Evolutionary conservation across 345 rosid species (phyloP), one percentile per base, ranked within the genome.

Genomic region (Rhodomyrtus tomentosa): DNA sequence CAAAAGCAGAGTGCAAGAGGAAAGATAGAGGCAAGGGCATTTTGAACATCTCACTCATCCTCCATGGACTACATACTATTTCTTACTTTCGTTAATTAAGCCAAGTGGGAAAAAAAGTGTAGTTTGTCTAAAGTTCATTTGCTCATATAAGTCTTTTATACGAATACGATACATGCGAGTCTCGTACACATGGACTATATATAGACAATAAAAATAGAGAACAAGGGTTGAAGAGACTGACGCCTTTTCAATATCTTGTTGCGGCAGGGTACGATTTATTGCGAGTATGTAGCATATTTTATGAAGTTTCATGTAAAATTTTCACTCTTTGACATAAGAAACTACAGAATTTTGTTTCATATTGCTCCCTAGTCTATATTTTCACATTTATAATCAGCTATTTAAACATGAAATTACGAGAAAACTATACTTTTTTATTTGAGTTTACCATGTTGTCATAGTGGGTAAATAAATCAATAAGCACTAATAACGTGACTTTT

Each of bases 1-100:
- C 87, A 89, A 90, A 91, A 86, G 90, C 82, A 62, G 80, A 50
- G 68, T 12, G 72, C 54, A 29, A 16, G 82, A 82, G 45, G 29
- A 48, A 50, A 53, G 62, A 56, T 49, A 36, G 25, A 20, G 45
- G 45, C 79, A 68, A 2, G 79, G 45, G 79, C 79, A 36, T 68
- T 68, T 68, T 68, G 79, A 68, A 32, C 45, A 36, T 36, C 45
- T 68, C 79, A 20, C 79, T 36, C 79, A 68, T 36, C 79, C 55
- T 53, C 55, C 22, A 25, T 36, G 79, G 45, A 68, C 45, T 36
- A 18, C 45, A 18, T 68, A 68, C 7, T 8, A 9, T 18, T 68
- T 68, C 45, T 22, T 18, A 7, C 76, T 68, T 32, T 10, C 24
- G 20, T 68, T 68, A 68, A 32, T 68, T 40, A 90, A 85, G 85